These are phyloP conservation scores for Parietaria judaica DNA, from an alignment of 306 rosid species.

Conservation along the genomic window DNA sequence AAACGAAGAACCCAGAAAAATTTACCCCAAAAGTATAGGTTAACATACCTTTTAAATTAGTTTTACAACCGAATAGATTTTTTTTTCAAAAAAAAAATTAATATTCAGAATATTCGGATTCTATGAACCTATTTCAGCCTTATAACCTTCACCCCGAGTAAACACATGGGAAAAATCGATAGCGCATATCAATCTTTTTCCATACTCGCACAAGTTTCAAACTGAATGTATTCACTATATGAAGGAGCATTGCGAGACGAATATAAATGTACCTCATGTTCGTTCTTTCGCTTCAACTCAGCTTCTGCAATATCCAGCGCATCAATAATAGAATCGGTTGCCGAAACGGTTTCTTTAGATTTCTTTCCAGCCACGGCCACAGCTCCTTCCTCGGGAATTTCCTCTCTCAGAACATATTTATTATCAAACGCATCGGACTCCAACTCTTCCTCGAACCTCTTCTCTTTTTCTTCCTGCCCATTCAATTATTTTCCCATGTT, in stretches of 20 bases:
- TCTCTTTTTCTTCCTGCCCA: conserved; percentile 96
- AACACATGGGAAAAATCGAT: too few relatives aligned
- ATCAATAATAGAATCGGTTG: conserved; percentile 78
- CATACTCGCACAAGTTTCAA: background rate
- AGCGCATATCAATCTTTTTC: background rate
- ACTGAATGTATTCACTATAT: background rate
- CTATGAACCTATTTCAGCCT: too few relatives aligned
- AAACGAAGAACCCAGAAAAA: too few relatives aligned
- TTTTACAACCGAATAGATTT: too few relatives aligned
- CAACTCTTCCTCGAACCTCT: conserved; percentile 75
- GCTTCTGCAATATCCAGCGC: conserved; percentile 71
- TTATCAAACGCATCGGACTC: conserved; percentile 69
- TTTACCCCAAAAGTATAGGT: too few relatives aligned
- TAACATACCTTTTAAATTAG: too few relatives aligned
- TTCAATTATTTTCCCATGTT: background rate
- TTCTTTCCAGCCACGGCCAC: conserved; percentile 87
- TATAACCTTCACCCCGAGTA: too few relatives aligned
- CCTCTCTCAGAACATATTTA: conserved; percentile 52
- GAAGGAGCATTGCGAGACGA: background rate
- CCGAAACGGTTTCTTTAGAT: conserved; percentile 79
- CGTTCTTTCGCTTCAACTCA: conserved; percentile 51
- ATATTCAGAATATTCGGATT: too few relatives aligned
- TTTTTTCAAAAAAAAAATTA: too few relatives aligned
- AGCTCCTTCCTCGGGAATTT: conserved; percentile 92
- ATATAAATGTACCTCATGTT: conserved; percentile 48